Base-by-base conservation (phyloP, 345 rosid genomes). In the Populus simonii region DNA sequence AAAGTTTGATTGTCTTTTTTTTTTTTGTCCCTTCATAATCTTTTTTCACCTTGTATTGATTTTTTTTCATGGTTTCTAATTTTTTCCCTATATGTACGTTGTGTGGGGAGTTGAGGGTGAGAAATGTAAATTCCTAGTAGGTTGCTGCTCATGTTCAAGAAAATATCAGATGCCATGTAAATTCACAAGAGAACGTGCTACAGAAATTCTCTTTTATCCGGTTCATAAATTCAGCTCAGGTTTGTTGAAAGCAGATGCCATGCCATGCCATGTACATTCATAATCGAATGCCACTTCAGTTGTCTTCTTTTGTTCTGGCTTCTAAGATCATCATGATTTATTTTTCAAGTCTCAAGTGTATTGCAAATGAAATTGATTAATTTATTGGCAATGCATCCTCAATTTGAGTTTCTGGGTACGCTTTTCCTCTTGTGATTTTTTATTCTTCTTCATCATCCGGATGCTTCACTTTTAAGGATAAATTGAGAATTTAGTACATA, bases 71-170 rank as follows among this genome's bases (percentile, higher is more conserved):
- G 76, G 49, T 70, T 77, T 62, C 67, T 79, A 51, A 77, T 59
- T 41, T 78, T 82, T 71, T 35, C 79, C 66, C 75, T 45, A 70
- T 77, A 78, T 81, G 78, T 79, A 53, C 69, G 57, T 78, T 80
- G 81, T 75, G 83, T 80, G 73, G 83, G 83, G 55, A 85, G 73
- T 73, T 85, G 86, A 79, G 78, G 85, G 74, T 79, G 85, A 76
- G 85, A 86, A 90, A 79, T 90, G 93, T 90, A 90, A 82, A 90
- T 90, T 85, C 87, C 45, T 78, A 79, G 82, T 86, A 84, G 89
- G 86, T 75, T 84, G 86, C 57, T 81, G 83, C 81, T 83, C 62
- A 31, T 77, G 81, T 80, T 68, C 25, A 23, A 20, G 23, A 38
- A 66, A 74, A 36, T 65, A 71, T 71, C 72, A 77, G 74, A 72